A percentile compares a stretch with the other conserved stretches of the same genome.
These are phyloP conservation scores for Penicillium sp. DNA, from an alignment of 2,329 filamentous ascomycete genomes.

Conservation along the genomic window DNA sequence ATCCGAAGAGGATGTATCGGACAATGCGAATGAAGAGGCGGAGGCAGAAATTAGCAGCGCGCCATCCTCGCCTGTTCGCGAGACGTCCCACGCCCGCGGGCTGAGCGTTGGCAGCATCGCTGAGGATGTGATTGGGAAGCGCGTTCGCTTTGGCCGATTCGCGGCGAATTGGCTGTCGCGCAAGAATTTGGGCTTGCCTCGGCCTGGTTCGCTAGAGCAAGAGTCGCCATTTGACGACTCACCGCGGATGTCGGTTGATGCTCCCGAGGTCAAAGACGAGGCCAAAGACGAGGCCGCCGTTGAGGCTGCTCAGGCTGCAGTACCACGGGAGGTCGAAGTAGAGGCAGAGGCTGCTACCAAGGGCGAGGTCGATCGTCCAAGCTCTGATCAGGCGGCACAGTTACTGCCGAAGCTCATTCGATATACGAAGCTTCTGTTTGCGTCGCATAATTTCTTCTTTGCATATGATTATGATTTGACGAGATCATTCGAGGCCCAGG, in stretches of 20 bases:
- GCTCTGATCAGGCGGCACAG: slow-evolving; percentile 50
- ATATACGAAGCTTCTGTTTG: slow-evolving; percentile 82
- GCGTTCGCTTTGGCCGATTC: slow-evolving; percentile 84
- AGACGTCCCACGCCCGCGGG: slow-evolving; percentile 30
- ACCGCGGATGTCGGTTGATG: slow-evolving; percentile 22
- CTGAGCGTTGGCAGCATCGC: slow-evolving; percentile 64
- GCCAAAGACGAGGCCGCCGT: slow-evolving; percentile 11
- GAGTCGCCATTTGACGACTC: slow-evolving; percentile 30
- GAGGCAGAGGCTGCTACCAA: neutral
- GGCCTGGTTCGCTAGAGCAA: slow-evolving; percentile 65
- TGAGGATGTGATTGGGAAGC: slow-evolving; percentile 82
- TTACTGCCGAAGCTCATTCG: slow-evolving; percentile 82
- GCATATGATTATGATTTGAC: slow-evolving; percentile 95
- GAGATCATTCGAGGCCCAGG: slow-evolving; percentile 55
- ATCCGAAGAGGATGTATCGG: slow-evolving; percentile 29
- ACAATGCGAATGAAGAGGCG: slow-evolving; percentile 32
- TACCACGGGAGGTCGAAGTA: slow-evolving; percentile 8
- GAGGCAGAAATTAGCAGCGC: slow-evolving; percentile 31
- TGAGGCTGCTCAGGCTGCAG: slow-evolving; percentile 12
- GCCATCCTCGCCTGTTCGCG: slow-evolving; percentile 31
- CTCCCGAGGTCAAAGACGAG: neutral
- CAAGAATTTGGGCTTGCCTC: slow-evolving; percentile 75
- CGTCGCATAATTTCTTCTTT: slow-evolving; percentile 87
- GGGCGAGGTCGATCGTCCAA: slow-evolving; percentile 11
- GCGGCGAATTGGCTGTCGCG: slow-evolving; percentile 89